A percentile compares a stretch with the other conserved stretches of the same genome.
phyloP scores from a whole-genome alignment of 1,284 basidiomycete genomes.

The Chiua sp. region DNA sequence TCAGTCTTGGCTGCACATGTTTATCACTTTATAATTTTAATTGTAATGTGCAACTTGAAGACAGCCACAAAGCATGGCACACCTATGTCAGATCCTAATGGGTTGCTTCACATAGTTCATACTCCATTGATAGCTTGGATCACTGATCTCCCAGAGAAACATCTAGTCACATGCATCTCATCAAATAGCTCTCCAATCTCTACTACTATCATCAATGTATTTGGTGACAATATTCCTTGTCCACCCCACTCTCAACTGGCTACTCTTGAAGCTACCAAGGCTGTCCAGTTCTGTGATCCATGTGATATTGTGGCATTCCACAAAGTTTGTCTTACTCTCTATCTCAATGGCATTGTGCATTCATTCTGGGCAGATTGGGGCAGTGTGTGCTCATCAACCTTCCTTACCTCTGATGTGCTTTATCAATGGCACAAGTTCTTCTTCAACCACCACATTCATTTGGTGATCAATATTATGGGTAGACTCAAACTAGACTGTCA shows the following conservation, averaged over 20 bases:
- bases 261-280: neutral
- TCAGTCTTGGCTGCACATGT: constrained; percentile 6
- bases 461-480: constrained; percentile 7
- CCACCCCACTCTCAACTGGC: neutral
- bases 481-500: constrained; percentile 4
- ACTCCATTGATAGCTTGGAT: constrained; percentile 13
- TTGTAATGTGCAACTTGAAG: constrained; percentile 15
- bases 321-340: neutral
- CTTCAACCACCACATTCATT: constrained; percentile 1
- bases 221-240: neutral
- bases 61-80: neutral
- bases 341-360: constrained; percentile 5
- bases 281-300: neutral
- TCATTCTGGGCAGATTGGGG: constrained; percentile 20
- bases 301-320: constrained; percentile 9
- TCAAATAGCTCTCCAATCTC: constrained; percentile 9
- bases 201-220: neutral
- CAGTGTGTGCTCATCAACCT: constrained; percentile 5
- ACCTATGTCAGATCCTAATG: constrained; percentile 10
- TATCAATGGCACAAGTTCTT: constrained; percentile 15
- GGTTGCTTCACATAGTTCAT: constrained; percentile 1
- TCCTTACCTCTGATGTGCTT: constrained; percentile 19
- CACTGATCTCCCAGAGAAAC: constrained; percentile 12
- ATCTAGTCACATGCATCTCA: neutral
- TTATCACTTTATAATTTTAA: constrained; percentile 5